phyloP scores from a whole-genome alignment of 176 grass and related monocot species.

The Alloteropsis semialata region DNA sequence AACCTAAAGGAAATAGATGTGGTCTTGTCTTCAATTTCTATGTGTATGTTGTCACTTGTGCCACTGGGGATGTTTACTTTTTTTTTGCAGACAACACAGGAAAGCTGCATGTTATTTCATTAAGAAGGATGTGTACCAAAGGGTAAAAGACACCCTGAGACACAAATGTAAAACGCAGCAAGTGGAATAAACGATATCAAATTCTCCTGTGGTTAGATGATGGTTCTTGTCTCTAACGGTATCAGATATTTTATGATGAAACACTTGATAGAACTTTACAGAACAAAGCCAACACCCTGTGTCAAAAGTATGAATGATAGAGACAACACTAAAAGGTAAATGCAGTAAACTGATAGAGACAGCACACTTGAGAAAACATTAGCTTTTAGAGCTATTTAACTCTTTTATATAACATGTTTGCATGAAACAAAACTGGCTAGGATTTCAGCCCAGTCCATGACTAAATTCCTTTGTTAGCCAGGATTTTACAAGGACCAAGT shows the following conservation, averaged over 20 bases:
- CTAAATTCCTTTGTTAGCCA: background rate
- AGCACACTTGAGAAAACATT: no score
- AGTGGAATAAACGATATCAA: background rate
- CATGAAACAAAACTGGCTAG: background rate
- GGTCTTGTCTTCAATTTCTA: background rate
- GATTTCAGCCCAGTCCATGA: background rate
- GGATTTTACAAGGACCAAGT: background rate
- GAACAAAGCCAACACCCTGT: background rate
- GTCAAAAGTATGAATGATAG: background rate
- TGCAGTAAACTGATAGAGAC: background rate
- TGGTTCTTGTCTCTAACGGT: background rate
- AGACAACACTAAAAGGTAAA: background rate
- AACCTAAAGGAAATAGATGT: background rate
- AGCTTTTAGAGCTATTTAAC: background rate
- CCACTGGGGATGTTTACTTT: background rate
- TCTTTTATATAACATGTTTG: background rate
- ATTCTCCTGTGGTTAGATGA: background rate
- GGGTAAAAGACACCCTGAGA: no score
- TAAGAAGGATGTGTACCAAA: no score
- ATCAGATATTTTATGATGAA: background rate
- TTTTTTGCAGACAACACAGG: no score
- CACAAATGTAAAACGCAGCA: background rate
- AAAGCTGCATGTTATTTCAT: background rate
- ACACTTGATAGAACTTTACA: background rate
- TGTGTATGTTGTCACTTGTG: background rate